phyloP scores from a whole-genome alignment of 2,329 filamentous ascomycete genomes.

The Calonectria ilicicola region DNA sequence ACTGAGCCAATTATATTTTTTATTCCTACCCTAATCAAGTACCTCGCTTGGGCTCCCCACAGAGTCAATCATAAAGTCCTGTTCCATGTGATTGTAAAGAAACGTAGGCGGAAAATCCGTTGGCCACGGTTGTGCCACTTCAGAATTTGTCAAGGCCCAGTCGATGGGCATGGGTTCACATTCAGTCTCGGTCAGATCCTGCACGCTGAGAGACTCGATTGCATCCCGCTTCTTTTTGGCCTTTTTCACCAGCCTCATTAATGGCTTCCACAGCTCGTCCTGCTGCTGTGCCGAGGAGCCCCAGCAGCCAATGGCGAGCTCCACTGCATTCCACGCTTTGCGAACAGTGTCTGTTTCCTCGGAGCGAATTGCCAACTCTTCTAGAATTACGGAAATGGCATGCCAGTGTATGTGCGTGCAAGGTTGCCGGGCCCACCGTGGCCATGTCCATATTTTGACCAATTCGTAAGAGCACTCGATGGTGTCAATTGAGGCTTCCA shows the following conservation, averaged over 20 bases:
- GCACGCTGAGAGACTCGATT: neutral
- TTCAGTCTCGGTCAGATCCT: neutral
- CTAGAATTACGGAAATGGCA: slow-evolving; percentile 11
- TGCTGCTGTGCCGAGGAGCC: slow-evolving; percentile 1
- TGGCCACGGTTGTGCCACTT: neutral
- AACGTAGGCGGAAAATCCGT: neutral
- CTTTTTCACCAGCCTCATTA: slow-evolving; percentile 2
- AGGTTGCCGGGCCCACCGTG: slow-evolving; percentile 11
- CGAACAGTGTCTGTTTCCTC: neutral
- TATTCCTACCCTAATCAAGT: neutral
- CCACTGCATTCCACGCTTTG: slow-evolving; percentile 19
- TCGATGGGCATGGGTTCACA: neutral
- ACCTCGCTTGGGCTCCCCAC: slow-evolving; percentile 9
- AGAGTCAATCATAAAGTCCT: slow-evolving; percentile 2
- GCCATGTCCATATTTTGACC: slow-evolving; percentile 5
- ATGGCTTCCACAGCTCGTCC: slow-evolving; percentile 11
- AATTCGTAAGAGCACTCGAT: slow-evolving; percentile 22
- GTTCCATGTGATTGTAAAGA: slow-evolving; percentile 5
- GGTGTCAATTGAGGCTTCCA: slow-evolving; percentile 10
- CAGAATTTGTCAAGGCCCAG: neutral
- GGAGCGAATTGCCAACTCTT: neutral
- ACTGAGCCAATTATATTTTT: neutral
- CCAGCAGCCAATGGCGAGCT: slow-evolving; percentile 13
- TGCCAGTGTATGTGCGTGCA: slow-evolving; percentile 21
- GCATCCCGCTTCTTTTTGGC: neutral